phyloP scores from a whole-genome alignment of 2,329 filamentous ascomycete genomes.

The Stylonectria norvegica region DNA sequence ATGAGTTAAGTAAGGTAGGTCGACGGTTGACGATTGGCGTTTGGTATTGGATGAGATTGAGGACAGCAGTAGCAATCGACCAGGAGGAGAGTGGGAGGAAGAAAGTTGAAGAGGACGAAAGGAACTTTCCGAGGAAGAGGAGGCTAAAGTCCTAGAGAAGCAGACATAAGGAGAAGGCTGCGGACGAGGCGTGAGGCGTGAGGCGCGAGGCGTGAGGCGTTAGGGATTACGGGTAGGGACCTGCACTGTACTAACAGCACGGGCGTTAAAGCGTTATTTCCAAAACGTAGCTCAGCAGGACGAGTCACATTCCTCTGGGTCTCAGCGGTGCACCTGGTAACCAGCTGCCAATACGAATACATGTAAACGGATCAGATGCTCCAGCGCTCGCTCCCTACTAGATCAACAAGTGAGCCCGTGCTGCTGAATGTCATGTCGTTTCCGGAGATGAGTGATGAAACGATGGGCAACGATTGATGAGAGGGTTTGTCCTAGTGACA shows the following conservation, averaged over 20 bases:
- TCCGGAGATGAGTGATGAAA: too few species aligned
- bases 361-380: neutral
- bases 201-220: slow-evolving; percentile 5
- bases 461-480: too few species aligned
- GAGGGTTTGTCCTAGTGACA: too few species aligned
- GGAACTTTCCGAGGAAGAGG: neutral
- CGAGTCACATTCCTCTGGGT: neutral
- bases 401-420: too few species aligned
- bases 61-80: neutral
- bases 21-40: too few species aligned
- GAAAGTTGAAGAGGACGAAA: slow-evolving; percentile 3
- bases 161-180: slow-evolving; percentile 4
- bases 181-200: slow-evolving; percentile 3
- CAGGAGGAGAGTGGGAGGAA: slow-evolving; percentile 1
- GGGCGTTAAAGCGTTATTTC: neutral
- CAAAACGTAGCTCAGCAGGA: neutral
- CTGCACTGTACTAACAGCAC: neutral
- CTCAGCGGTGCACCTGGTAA: neutral
- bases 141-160: neutral
- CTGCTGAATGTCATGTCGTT: too few species aligned
- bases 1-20: slow-evolving; percentile 1
- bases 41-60: slow-evolving; percentile 4
- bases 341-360: neutral
- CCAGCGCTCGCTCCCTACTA: too few species aligned
- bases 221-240: neutral